A percentile compares a stretch with the other conserved stretches of the same genome.
Evolutionary conservation across 2,329 filamentous ascomycete genomes (phyloP).

Genomic region (Fusarium camptoceras): DNA sequence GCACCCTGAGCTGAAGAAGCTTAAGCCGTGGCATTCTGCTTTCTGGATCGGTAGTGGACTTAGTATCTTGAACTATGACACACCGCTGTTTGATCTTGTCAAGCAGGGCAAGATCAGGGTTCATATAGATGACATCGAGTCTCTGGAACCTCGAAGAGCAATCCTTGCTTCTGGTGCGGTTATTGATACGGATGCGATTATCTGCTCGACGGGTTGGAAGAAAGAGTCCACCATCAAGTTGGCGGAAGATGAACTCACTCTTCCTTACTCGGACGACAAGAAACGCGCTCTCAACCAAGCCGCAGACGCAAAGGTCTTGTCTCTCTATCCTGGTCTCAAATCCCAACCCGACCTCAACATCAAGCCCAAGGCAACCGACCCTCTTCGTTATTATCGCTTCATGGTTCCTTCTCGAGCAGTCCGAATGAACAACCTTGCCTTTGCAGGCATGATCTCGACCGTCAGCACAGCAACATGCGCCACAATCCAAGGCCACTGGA

Average conservation of each 20-base stretch:
- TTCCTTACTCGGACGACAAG: constrained; percentile 18
- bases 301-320: constrained; percentile 36
- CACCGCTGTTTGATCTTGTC: constrained; percentile 63
- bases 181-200: constrained; percentile 58
- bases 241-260: constrained; percentile 30
- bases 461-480: constrained; percentile 52
- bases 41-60: constrained; percentile 64
- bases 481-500: constrained; percentile 61
- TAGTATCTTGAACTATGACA: constrained; percentile 66
- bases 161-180: constrained; percentile 56
- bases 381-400: constrained; percentile 46
- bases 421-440: constrained; percentile 48
- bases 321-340: constrained; percentile 36
- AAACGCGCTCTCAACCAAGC: constrained; percentile 15
- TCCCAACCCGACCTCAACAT: constrained; percentile 38
- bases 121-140: constrained; percentile 60
- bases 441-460: constrained; percentile 49
- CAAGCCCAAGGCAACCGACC: constrained; percentile 33
- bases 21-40: constrained; percentile 55
- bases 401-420: constrained; percentile 41
- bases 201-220: constrained; percentile 67
- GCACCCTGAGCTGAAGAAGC: constrained; percentile 54
- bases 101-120: constrained; percentile 60
- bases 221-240: constrained; percentile 59
- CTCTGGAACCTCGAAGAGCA: constrained; percentile 54